A percentile compares a stretch with the other conserved stretches of the same genome.
phyloP scores from a whole-genome alignment of 371 early-diverging fungal species.

The Capniomyces stellatus region DNA sequence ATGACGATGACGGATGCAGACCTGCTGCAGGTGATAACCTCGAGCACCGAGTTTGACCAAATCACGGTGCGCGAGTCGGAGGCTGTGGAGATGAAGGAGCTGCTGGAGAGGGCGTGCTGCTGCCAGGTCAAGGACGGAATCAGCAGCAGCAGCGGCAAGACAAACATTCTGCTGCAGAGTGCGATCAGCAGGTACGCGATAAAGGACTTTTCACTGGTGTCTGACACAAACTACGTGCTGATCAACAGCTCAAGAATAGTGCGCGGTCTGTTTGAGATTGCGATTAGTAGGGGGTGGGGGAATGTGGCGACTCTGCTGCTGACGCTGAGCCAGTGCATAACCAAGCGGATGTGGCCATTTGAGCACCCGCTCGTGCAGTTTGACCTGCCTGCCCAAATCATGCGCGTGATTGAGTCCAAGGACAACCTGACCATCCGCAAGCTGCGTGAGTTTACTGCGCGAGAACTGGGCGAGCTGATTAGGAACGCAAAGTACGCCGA shows the following conservation, averaged over 20 bases:
- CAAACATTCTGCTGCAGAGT: constrained; percentile 78
- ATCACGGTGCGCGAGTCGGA: constrained; percentile 80
- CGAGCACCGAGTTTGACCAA: constrained; percentile 83
- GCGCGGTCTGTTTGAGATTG: constrained; percentile 91
- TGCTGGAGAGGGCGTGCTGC: constrained; percentile 48
- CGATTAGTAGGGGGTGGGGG: constrained; percentile 76
- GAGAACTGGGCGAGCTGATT: constrained; percentile 74
- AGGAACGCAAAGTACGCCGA: constrained; percentile 60
- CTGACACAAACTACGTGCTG: constrained; percentile 81
- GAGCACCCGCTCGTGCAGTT: constrained; percentile 85
- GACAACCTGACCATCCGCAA: constrained; percentile 32
- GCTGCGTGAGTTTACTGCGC: constrained; percentile 66
- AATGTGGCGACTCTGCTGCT: constrained; percentile 62
- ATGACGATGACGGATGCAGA: constrained; percentile 74
- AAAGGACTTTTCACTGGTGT: constrained; percentile 82
- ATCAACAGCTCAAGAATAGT: constrained; percentile 86
- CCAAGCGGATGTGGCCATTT: constrained; percentile 85
- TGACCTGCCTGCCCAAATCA: constrained; percentile 40
- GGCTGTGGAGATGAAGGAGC: constrained; percentile 47
- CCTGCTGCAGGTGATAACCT: constrained; percentile 67
- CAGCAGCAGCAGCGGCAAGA: constrained; percentile 30
- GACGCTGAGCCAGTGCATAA: constrained; percentile 73
- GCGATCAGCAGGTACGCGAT: constrained; percentile 58
- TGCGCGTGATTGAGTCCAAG: constrained; percentile 49
- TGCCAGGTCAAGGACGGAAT: constrained; percentile 58